phyloP scores from a whole-genome alignment of 2,329 filamentous ascomycete species.

The Endocalyx cinctus region DNA sequence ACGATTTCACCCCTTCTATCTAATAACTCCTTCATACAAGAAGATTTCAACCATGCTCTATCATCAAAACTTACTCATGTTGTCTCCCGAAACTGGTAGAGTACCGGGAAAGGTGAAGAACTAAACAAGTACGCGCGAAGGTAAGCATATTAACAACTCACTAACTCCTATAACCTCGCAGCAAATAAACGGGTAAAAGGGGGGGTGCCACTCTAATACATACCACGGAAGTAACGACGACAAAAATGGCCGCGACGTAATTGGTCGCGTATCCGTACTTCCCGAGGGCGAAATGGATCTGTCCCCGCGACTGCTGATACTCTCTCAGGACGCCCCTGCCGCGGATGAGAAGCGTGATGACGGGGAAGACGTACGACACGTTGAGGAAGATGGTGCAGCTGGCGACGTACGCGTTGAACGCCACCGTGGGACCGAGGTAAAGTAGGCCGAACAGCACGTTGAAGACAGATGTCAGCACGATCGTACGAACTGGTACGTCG shows the following conservation, averaged over 20 bases:
- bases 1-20: no score
- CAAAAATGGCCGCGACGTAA: constrained; percentile 28
- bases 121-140: constrained; percentile 9
- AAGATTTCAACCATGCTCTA: constrained; percentile 1
- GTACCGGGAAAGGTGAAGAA: constrained; percentile 28
- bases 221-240: constrained; percentile 34
- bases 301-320: constrained; percentile 21
- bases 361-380: constrained; percentile 39
- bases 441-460: constrained; percentile 41
- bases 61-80: constrained; percentile 23
- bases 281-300: constrained; percentile 26
- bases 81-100: constrained; percentile 23
- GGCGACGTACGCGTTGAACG: constrained; percentile 42
- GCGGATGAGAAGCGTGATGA: constrained; percentile 32
- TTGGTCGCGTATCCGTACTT: constrained; percentile 26
- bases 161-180: no score
- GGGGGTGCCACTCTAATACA: no score
- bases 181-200: not conserved
- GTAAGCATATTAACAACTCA: no score
- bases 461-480: constrained; percentile 36
- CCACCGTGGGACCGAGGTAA: constrained; percentile 41
- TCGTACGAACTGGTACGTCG: constrained; percentile 37
- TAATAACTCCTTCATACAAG: not conserved
- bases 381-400: constrained; percentile 42
- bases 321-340: constrained; percentile 27